A percentile compares a stretch with the other conserved stretches of the same genome.
Evolutionary conservation across 1,284 basidiomycete species (phyloP).

Genomic region (Boletus semigastroideus): DNA sequence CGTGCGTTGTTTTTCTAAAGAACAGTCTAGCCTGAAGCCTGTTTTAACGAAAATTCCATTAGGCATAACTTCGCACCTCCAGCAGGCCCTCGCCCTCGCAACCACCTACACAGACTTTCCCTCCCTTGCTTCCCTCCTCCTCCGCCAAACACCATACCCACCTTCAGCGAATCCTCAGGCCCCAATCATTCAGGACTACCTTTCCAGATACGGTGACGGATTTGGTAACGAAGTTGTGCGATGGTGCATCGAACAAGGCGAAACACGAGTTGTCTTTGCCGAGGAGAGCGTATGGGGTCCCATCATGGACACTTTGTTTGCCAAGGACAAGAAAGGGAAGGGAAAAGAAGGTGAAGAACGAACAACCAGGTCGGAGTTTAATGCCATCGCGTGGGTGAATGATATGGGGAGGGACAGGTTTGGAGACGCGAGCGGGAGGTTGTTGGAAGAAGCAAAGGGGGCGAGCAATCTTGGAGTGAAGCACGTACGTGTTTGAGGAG

Average conservation of each 20-base stretch:
- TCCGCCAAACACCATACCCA: constrained; percentile 64
- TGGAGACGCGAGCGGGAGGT: constrained; percentile 60
- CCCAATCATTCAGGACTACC: constrained; percentile 65
- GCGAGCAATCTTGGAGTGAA: constrained; percentile 64
- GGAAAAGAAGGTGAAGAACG: constrained; percentile 20
- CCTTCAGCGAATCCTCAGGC: constrained; percentile 62
- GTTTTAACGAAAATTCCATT: constrained; percentile 22
- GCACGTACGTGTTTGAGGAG: constrained; percentile 54
- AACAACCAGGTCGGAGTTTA: constrained; percentile 20
- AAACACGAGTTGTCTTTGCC: constrained; percentile 33
- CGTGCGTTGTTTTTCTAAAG: constrained; percentile 45
- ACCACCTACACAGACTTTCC: constrained; percentile 85
- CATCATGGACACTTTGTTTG: constrained; percentile 79
- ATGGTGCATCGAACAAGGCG: constrained; percentile 82
- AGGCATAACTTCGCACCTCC: constrained; percentile 57
- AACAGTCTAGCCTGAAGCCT: background rate
- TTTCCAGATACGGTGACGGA: constrained; percentile 77
- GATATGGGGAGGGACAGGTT: constrained; percentile 75
- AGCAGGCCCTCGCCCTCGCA: constrained; percentile 77
- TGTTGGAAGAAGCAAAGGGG: constrained; percentile 60
- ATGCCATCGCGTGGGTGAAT: constrained; percentile 87
- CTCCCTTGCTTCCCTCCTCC: constrained; percentile 80
- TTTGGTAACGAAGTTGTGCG: constrained; percentile 89
- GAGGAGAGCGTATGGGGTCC: constrained; percentile 29
- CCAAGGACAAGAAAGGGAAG: constrained; percentile 32